Conservation (phyloP, 73 alveolate species). For the Paramecium caudatum region DNA sequence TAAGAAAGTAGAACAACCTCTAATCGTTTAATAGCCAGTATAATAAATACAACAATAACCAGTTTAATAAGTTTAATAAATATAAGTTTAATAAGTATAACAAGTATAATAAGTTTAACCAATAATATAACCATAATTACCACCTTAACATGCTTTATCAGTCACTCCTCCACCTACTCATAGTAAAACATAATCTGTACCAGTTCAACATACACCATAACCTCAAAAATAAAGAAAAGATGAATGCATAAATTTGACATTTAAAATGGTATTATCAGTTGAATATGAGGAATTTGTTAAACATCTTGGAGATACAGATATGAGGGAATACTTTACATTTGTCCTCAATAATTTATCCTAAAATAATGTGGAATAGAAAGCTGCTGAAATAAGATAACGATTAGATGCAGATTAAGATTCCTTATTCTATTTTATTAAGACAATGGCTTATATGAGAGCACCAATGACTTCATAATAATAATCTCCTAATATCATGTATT, state of each 20-base stretch:
- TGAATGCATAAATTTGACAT: neutral
- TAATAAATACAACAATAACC: conserved; percentile 29
- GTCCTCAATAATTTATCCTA: conserved; percentile 36
- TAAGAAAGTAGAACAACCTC: neutral
- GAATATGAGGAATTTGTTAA: conserved; percentile 16
- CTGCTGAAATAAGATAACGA: conserved; percentile 50
- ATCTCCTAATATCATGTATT: neutral
- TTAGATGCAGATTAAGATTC: conserved; percentile 56
- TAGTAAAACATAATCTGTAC: neutral
- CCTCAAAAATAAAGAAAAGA: conserved; percentile 34
- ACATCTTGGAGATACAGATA: neutral
- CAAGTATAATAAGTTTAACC: too few species aligned
- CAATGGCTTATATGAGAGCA: conserved; percentile 36
- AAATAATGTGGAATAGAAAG: conserved; percentile 11
- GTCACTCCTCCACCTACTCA: conserved; percentile 60
- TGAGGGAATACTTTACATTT: conserved; percentile 44
- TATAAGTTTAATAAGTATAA: too few species aligned
- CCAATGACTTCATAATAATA: conserved; percentile 36
- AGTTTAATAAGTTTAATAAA: neutral
- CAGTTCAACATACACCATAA: conserved; percentile 38
- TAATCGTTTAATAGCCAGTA: neutral
- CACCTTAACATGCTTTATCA: conserved; percentile 35
- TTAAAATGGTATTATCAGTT: neutral
- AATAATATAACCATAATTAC: neutral
- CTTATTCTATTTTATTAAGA: conserved; percentile 59